Evolutionary conservation across 441 rosid species (phyloP).

Genomic region (Gossypium trilobum): DNA sequence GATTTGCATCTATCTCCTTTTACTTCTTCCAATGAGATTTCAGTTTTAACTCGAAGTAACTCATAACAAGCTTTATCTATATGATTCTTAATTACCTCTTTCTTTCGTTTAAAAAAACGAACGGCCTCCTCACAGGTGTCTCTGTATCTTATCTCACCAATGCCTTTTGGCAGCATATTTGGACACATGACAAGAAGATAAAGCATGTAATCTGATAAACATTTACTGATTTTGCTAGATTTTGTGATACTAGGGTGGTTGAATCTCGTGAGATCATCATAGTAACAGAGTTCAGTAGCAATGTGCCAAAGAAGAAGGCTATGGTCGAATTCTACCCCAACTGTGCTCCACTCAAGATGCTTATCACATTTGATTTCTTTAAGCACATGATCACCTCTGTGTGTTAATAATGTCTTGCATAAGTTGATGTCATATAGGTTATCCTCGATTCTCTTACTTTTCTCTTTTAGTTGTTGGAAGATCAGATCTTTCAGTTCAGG

Average conservation of each 20-base stretch:
- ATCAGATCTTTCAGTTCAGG: slow-evolving; percentile 19
- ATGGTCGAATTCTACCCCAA: neutral
- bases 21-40: neutral
- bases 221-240: slow-evolving; percentile 2
- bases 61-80: neutral
- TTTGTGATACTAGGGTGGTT: no score
- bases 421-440: neutral
- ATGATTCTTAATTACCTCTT: neutral
- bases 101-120: neutral
- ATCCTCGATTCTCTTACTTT: slow-evolving; percentile 2
- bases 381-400: neutral
- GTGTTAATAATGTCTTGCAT: neutral
- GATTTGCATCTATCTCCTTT: neutral
- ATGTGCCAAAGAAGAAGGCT: slow-evolving; percentile 18
- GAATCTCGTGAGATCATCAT: neutral
- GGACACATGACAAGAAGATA: slow-evolving; percentile 11
- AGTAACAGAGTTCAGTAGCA: slow-evolving; percentile 15
- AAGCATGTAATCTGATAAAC: slow-evolving; percentile 16
- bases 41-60: neutral
- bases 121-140: slow-evolving; percentile 7
- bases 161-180: slow-evolving; percentile 17
- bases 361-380: neutral
- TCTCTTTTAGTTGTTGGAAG: slow-evolving; percentile 16
- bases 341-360: neutral
- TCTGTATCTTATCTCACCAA: slow-evolving; percentile 12